phyloP scores from a whole-genome alignment of 805 yeast genomes.

The Cyberlindnera saturnus region DNA sequence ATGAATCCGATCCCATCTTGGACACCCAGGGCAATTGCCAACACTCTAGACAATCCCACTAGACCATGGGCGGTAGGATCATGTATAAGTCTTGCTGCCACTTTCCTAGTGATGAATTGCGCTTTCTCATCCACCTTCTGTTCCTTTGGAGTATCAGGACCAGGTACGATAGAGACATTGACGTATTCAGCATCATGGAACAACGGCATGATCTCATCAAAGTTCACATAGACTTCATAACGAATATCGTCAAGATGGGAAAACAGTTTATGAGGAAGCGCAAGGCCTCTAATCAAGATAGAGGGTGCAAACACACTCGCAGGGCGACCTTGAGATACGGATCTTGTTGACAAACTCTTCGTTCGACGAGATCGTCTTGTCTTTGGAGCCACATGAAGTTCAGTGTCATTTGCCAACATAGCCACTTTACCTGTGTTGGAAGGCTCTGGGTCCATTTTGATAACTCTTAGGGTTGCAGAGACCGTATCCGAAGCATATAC shows the following conservation, averaged over 20 bases:
- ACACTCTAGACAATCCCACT: conserved; percentile 46
- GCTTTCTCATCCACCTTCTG: conserved; percentile 7
- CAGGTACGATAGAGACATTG: conserved; percentile 44
- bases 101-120: conserved; percentile 7
- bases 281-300: conserved; percentile 45
- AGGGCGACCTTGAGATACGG: conserved; percentile 20
- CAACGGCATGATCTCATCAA: conserved; percentile 30
- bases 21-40: conserved; percentile 53
- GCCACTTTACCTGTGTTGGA: conserved; percentile 31
- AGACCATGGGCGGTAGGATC: conserved; percentile 29
- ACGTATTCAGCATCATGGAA: conserved; percentile 38
- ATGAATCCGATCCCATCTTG: conserved; percentile 46
- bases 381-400: conserved; percentile 74
- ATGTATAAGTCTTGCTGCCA: conserved; percentile 48
- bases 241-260: conserved; percentile 10
- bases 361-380: conserved; percentile 26
- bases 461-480: conserved; percentile 51
- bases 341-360: conserved; percentile 17
- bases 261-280: conserved; percentile 46
- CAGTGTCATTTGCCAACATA: conserved; percentile 55
- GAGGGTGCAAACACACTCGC: conserved; percentile 25
- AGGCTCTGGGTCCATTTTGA: conserved; percentile 37
- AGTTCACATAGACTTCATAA: conserved; percentile 42
- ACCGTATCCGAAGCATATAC: conserved; percentile 65
- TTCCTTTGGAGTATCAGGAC: conserved; percentile 36